Evolutionary conservation across 805 yeast genomes (phyloP), one percentile per base, ranked within the genome.

Genomic region (Debaryomyces prosopidis): DNA sequence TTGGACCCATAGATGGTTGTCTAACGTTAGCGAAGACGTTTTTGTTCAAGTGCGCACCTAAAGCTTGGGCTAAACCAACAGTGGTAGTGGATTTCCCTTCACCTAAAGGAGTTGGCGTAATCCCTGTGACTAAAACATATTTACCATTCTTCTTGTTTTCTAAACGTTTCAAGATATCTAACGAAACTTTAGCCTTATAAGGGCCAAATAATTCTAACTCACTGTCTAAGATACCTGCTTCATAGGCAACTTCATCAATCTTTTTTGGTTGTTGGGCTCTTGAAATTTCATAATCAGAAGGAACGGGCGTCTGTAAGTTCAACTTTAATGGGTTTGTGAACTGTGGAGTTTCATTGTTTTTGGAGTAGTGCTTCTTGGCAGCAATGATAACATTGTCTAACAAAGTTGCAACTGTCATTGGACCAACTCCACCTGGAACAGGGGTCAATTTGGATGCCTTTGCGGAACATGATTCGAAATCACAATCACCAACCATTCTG

Each of bases 361-460:
- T 62, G 28, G 54, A 48, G 55, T 66, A 70, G 58, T 69, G 73
- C 49, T 75, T 72, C 62, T 82, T 76, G 33, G 94, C 91, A 42
- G 91, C 85, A 44, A 73, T 67, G 32, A 82, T 70, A 23, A 87
- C 90, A 62, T 87, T 87, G 52, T 81, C 82, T 63, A 85, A 79
- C 45, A 87, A 71, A 81, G 84, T 84, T 20, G 94, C 94, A 38
- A 87, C 92, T 11, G 95, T 87, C 95, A 87, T 87, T 60, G 95
- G 95, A 42, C 95, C 95, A 52, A 87, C 95, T 53, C 95, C 95
- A 63, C 95, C 95, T 42, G 95, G 95, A 47, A 87, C 95, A 8
- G 95, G 95, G n/a, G 95, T 87, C 51, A 87, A 73, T 55, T 76
- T 75, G 6, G 84, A 73, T 4, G 90, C 84, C 51, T 73, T 78